A percentile compares a stretch with the other conserved stretches of the same genome.
phyloP scores from a whole-genome alignment of 2,329 filamentous ascomycete species.

The Diaporthe aspalathi region DNA sequence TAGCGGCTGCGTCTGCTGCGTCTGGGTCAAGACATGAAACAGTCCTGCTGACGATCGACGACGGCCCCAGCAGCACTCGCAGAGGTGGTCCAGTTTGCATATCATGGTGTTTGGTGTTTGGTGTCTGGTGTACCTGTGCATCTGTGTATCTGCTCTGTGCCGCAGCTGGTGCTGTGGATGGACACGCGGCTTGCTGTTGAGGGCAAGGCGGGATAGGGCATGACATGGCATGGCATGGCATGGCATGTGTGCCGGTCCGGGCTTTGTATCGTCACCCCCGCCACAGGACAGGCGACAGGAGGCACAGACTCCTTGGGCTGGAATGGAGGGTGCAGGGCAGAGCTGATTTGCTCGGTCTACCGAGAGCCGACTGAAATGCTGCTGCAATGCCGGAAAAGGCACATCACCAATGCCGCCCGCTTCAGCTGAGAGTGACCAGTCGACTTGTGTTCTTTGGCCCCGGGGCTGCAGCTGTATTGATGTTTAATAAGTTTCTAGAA shows the following conservation, averaged over 20 bases:
- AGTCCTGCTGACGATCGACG: constrained; percentile 21
- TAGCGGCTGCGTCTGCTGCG: constrained; percentile 24
- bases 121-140: too few relatives aligned
- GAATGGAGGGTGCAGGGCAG: constrained; percentile 25
- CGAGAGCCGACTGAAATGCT: constrained; percentile 34
- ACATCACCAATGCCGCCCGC: constrained; percentile 19
- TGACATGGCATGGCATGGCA: too few relatives aligned
- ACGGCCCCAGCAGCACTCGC: neutral
- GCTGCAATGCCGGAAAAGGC: constrained; percentile 16
- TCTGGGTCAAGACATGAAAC: constrained; percentile 25
- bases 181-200: neutral
- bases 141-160: too few relatives aligned
- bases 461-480: neutral
- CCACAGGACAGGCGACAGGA: constrained; percentile 2
- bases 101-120: too few relatives aligned
- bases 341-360: constrained; percentile 37
- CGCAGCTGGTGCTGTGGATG: neutral
- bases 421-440: constrained; percentile 28
- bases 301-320: too few relatives aligned
- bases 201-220: neutral
- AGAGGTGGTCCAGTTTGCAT: neutral
- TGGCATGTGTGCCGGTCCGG: neutral
- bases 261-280: neutral
- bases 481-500: neutral
- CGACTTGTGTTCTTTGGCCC: constrained; percentile 13